phyloP scores from a whole-genome alignment of 208 protist genomes.

The Strigomonas oncopelti region DNA sequence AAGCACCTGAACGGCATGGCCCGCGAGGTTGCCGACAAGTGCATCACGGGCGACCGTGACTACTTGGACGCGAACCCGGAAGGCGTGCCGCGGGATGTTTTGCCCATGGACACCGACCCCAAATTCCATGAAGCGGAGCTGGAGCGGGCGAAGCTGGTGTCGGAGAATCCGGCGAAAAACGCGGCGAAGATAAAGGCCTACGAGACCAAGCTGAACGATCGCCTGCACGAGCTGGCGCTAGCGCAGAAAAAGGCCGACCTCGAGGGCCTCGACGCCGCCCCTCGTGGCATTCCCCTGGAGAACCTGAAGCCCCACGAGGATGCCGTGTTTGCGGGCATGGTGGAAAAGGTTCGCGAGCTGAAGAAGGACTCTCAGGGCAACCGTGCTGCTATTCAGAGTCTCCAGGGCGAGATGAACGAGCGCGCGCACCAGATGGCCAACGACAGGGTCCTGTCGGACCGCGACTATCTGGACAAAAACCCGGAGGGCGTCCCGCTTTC shows the following conservation, averaged over 20 bases:
- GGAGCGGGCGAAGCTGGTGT: constrained; percentile 42
- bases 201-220: constrained; percentile 57
- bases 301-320: constrained; percentile 41
- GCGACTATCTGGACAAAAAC: constrained; percentile 30
- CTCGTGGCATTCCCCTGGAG: constrained; percentile 43
- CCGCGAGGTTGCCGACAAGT: constrained; percentile 28
- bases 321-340: constrained; percentile 26
- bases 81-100: constrained; percentile 33
- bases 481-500: constrained; percentile 26
- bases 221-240: constrained; percentile 50
- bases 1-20: constrained; percentile 39
- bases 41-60: constrained; percentile 33
- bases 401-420: constrained; percentile 35
- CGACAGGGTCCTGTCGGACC: constrained; percentile 23
- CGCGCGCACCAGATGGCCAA: constrained; percentile 21
- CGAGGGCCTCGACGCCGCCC: constrained; percentile 37
- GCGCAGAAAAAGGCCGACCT: constrained; percentile 43
- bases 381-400: constrained; percentile 25
- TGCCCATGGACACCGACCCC: constrained; percentile 42
- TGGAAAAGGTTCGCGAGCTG: constrained; percentile 27
- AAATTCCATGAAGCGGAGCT: constrained; percentile 46
- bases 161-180: constrained; percentile 28
- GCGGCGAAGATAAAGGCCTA: constrained; percentile 28
- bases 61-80: constrained; percentile 39
- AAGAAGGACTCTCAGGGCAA: constrained; percentile 35